These are phyloP conservation scores for Termitomyces sp. DNA, from an alignment of 768 basidiomycete genomes.

Conservation along the genomic window DNA sequence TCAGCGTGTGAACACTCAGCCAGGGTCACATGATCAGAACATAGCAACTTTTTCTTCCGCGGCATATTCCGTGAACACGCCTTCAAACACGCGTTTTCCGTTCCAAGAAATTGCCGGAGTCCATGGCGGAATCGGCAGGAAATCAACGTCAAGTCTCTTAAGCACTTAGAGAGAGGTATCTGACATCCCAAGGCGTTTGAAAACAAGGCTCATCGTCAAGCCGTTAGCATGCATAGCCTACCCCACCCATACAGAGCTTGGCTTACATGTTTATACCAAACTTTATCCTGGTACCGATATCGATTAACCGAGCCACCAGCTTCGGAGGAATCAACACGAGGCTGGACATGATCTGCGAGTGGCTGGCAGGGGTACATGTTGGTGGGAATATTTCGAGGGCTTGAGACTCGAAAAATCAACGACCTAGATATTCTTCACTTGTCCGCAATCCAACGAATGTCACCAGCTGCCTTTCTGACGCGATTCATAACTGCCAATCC, in stretches of 20 bases:
- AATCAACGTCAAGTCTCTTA: neutral
- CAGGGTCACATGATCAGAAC: slow-evolving; percentile 21
- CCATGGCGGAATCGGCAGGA: neutral
- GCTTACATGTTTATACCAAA: neutral
- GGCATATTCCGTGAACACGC: slow-evolving; percentile 26
- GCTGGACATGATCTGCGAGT: neutral
- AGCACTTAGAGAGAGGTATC: neutral
- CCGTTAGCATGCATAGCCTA: neutral
- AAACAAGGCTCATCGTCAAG: neutral
- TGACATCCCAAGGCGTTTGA: neutral
- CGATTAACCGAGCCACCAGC: neutral
- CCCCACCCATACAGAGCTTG: neutral
- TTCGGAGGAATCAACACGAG: neutral
- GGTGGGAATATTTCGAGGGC: neutral
- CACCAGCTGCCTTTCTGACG: slow-evolving; percentile 82
- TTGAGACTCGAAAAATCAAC: neutral
- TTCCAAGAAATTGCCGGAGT: neutral
- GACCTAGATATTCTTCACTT: neutral
- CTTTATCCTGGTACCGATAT: neutral
- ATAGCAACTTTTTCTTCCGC: slow-evolving; percentile 16
- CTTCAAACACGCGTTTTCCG: slow-evolving; percentile 2
- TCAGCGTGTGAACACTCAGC: slow-evolving; percentile 9
- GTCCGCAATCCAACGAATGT: slow-evolving; percentile 32
- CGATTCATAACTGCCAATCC: slow-evolving; percentile 96
- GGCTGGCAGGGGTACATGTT: neutral